A percentile compares a stretch with the other conserved stretches of the same genome.
These are phyloP conservation scores for Malassezia brasiliensis DNA, from an alignment of 1,284 basidiomycete genomes.

Conservation along the genomic window DNA sequence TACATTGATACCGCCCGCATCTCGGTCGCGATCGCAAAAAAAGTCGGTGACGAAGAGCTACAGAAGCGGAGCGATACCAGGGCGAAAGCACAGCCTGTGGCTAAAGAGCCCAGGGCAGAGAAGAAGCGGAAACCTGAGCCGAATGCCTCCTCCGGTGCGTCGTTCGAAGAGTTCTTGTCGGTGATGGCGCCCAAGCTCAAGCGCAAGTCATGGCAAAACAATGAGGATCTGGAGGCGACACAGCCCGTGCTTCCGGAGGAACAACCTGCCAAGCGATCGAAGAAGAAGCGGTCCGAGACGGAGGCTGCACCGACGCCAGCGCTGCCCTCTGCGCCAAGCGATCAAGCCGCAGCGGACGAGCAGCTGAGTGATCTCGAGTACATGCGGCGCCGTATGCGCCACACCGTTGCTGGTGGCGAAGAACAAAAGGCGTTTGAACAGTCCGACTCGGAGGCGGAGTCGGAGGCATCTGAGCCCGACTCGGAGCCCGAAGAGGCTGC, in stretches of 20 bases:
- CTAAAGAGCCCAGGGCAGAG: background rate
- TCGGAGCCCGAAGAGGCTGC: conserved; percentile 19
- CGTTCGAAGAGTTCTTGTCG: conserved; percentile 44
- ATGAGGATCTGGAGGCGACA: conserved; percentile 22
- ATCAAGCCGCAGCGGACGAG: conserved; percentile 31
- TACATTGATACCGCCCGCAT: conserved; percentile 58
- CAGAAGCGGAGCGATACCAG: conserved; percentile 2
- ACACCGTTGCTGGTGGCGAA: conserved; percentile 36
- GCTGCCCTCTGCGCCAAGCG: conserved; percentile 15
- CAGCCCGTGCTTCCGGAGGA: conserved; percentile 15
- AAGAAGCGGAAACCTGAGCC: conserved; percentile 7
- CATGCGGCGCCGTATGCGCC: conserved; percentile 48
- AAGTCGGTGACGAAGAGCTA: conserved; percentile 48
- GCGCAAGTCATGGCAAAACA: conserved; percentile 42
- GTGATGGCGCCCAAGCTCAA: conserved; percentile 43
- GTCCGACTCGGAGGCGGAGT: conserved; percentile 34
- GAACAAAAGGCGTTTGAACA: conserved; percentile 31
- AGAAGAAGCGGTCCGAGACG: conserved; percentile 15
- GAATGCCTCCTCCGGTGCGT: conserved; percentile 11
- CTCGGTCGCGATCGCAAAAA: conserved; percentile 62
- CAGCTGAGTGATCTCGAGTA: conserved; percentile 48
- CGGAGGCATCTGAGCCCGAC: conserved; percentile 23
- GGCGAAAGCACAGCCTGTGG: background rate
- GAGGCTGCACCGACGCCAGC: background rate
- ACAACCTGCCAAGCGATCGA: conserved; percentile 21